Evolutionary conservation across 2,329 filamentous ascomycete genomes (phyloP), one percentile per base, ranked within the genome.

Genomic region (Fusarium napiforme): DNA sequence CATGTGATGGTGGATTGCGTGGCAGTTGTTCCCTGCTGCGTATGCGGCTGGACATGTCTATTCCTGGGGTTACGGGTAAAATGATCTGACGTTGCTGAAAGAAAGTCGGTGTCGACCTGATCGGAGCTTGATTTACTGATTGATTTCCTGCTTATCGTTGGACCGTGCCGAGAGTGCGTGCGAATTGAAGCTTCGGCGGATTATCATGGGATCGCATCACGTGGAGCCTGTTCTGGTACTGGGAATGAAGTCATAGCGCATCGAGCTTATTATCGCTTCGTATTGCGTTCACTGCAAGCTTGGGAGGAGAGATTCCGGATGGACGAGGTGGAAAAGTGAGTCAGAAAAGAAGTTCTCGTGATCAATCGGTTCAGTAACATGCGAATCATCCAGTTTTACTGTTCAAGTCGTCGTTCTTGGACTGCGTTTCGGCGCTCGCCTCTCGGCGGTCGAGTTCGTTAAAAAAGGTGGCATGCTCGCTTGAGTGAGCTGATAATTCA

Each of bases 391-490:
- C 58, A 70, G 64, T 67, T 70, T 60, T 62, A 70, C 46, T 72
- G 43, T 64, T 50, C 32, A 40, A 42, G 30, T 34, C 26, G 37
- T 59, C 42, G 46, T 37, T 61, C 23, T 67, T 55, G 15, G 43
- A 55, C 39, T 71, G 55, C 49, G 36, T 42, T 55, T 67, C 64
- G 61, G 60, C 53, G 62, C 42, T 72, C 58, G 64, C 73, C 74
- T 68, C 49, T 72, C 61, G 74, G 66, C 64, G 71, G 61, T 73
- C 65, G 73, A 66, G 63, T 64, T 77, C 46, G 67, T 69, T 75
- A 42, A 63, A 67, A 67, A 74, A 46, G 59, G 71, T 78, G 75
- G 76, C 72, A 78, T 78, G 76, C 75, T 77, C 57, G 40, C 32
- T 69, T 43, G 63, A 67, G 69, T 77, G 75, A 76, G 74, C 72